A percentile compares a stretch with the other conserved stretches of the same genome.
Conservation (phyloP, 345 rosid species). For the Pelargonium nanum region DNA sequence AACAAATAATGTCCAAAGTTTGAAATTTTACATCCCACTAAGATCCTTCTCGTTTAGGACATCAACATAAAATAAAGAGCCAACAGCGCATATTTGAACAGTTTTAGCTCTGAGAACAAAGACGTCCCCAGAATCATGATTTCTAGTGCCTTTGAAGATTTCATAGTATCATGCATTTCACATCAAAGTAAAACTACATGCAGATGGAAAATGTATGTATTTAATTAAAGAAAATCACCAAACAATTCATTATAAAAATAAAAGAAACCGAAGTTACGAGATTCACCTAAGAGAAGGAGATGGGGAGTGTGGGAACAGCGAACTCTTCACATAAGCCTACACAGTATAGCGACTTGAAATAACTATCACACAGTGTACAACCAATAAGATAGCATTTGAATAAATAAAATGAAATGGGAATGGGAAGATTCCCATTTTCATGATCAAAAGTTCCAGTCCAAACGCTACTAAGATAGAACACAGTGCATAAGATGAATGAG, state of each 20-base stretch:
- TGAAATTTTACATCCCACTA: not conserved
- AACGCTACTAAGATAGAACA: no score
- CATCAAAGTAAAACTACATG: not conserved
- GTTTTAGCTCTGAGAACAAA: no score
- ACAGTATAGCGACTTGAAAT: no score
- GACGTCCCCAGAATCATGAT: no score
- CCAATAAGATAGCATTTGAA: no score
- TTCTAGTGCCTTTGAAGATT: not conserved
- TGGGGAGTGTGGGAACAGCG: conserved; percentile 69
- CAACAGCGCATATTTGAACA: no score
- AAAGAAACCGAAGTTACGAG: conserved; percentile 4
- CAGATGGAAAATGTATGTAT: not conserved
- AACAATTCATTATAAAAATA: not conserved
- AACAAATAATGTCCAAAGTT: not conserved
- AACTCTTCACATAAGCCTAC: conserved; percentile 74
- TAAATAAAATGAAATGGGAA: no score
- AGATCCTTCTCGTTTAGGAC: not conserved
- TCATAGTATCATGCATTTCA: not conserved
- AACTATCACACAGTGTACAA: no score
- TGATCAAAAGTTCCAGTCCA: no score
- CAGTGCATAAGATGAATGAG: no score
- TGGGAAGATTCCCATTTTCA: no score
- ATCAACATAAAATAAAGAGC: no score
- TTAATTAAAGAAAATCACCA: not conserved
- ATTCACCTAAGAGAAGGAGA: conserved; percentile 67